phyloP scores from a whole-genome alignment of 108 stramenopile species.

The Cyclotella atomus region DNA sequence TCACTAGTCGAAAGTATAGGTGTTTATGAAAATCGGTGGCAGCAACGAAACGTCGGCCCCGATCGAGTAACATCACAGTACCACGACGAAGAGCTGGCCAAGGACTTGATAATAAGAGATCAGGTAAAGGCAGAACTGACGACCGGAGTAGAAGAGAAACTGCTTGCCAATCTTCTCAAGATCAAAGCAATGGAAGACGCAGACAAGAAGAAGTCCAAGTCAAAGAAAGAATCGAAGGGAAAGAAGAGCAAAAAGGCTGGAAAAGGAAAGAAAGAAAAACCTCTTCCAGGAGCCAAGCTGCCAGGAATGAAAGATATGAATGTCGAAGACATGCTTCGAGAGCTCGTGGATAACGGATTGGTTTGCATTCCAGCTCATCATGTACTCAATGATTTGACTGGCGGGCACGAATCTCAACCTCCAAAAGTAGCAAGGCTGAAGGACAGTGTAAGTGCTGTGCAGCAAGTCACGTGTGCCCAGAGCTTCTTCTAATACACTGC shows the following conservation, averaged over 20 bases:
- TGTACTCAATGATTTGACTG: slow-evolving; percentile 56
- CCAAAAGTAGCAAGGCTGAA: slow-evolving; percentile 27
- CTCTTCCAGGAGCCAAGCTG: slow-evolving; percentile 78
- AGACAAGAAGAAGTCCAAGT: slow-evolving; percentile 56
- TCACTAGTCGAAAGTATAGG: slow-evolving; percentile 36
- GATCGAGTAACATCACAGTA: slow-evolving; percentile 67
- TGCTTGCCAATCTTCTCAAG: slow-evolving; percentile 71
- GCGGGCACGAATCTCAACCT: slow-evolving; percentile 40
- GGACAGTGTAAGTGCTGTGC: slow-evolving; percentile 38
- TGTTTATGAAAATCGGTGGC: slow-evolving; percentile 68
- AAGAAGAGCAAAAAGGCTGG: slow-evolving; percentile 60
- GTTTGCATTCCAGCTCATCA: slow-evolving; percentile 30
- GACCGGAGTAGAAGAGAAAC: slow-evolving; percentile 76
- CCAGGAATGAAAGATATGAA: slow-evolving; percentile 67
- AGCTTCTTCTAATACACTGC: neutral
- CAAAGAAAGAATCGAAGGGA: slow-evolving; percentile 49
- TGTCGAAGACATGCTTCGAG: slow-evolving; percentile 65
- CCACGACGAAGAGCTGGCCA: slow-evolving; percentile 78
- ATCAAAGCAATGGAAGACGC: slow-evolving; percentile 59
- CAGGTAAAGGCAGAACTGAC: slow-evolving; percentile 61
- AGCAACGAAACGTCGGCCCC: slow-evolving; percentile 62
- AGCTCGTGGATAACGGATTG: slow-evolving; percentile 66
- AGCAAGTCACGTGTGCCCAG: neutral
- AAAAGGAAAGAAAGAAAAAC: slow-evolving; percentile 75
- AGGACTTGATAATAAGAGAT: slow-evolving; percentile 62